phyloP scores from a whole-genome alignment of 495 filamentous ascomycete species.

The Aspergillus biplanus region DNA sequence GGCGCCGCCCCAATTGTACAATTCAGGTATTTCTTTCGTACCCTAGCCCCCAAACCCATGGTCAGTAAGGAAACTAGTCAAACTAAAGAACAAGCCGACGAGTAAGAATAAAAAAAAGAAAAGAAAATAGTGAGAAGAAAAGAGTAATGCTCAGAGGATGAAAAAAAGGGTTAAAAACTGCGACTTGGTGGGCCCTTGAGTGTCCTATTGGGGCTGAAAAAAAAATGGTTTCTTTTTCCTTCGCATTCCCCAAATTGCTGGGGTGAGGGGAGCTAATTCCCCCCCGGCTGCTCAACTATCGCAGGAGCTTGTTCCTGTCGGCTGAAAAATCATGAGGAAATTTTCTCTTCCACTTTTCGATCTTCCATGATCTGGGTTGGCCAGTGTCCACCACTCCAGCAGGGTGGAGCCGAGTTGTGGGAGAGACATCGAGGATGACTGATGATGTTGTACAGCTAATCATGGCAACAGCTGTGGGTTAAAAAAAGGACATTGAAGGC shows the following conservation, averaged over 20 bases:
- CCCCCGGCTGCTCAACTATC: slow-evolving; percentile 11
- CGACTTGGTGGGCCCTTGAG: slow-evolving; percentile 16
- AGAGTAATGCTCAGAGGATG: not conserved
- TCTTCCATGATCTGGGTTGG: not conserved
- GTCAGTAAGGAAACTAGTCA: slow-evolving; percentile 10
- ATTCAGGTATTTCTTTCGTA: slow-evolving; percentile 22
- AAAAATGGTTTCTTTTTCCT: slow-evolving; percentile 8
- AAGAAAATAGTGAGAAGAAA: not conserved
- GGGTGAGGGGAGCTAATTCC: slow-evolving; percentile 6
- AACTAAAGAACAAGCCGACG: not conserved
- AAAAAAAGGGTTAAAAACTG: slow-evolving; percentile 12
- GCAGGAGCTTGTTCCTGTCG: slow-evolving; percentile 23
- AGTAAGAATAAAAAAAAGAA: not conserved
- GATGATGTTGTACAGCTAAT: not conserved
- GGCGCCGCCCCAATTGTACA: slow-evolving; percentile 11
- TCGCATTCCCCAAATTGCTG: slow-evolving; percentile 7
- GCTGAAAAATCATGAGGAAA: not conserved
- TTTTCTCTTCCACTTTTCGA: slow-evolving; percentile 6
- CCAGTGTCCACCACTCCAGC: not conserved
- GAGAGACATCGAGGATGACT: not conserved
- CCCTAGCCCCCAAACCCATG: slow-evolving; percentile 6
- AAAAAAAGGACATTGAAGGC: not conserved
- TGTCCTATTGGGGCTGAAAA: slow-evolving; percentile 23
- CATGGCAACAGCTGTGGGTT: not conserved
- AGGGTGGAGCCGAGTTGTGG: not conserved